Evolutionary conservation across 805 yeast species (phyloP), one percentile per base, ranked within the genome.

Genomic region (Starmerella sp.): DNA sequence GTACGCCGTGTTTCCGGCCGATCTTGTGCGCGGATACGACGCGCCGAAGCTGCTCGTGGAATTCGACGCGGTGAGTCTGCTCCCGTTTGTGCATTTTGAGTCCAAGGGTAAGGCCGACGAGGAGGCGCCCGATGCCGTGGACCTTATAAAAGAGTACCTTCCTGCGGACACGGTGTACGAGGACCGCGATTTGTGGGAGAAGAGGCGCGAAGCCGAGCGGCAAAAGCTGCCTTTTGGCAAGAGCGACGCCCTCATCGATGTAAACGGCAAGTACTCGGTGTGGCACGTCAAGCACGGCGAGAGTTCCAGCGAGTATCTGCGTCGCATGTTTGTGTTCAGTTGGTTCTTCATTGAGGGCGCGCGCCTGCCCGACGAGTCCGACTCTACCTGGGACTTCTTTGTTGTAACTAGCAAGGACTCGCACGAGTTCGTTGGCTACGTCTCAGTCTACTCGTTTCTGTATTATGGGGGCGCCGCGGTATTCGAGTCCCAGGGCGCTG

Each of bases 321-420:
- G 89, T 60, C 95, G 88, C 62, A 80, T 90, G 1, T 79, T 93
- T 62, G 86, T 86, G 14, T 71, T 91, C 31, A 41, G 54, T 29
- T 55, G 51, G 54, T 73, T 93, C 10, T 89, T 83, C 70, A 91
- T 93, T 61, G 98, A 93, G 67, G 97, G 96, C 0, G 97, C 96
- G 1, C 81, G 95, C 1, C 86, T 80, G 63, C 88, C 93, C 54
- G 96, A 90, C 65, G 75, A 76, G 41, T 68, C 68, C 0, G 98
- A 93, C 68, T 75, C 76, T 8, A 74, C 77, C 15, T 93, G 98
- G 98, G 88, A 86, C 48, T 66, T 89, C 2, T 90, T 79, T 65
- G 72, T 83, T 38, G 60, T 84, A 6, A 75, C 71, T 63, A 67
- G 71, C 51, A 65, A 72, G 22, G 68, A 71, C 47, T 65, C 51